Conservation (phyloP, 2,329 filamentous ascomycete genomes). For the Erysiphe neolycopersici region DNA sequence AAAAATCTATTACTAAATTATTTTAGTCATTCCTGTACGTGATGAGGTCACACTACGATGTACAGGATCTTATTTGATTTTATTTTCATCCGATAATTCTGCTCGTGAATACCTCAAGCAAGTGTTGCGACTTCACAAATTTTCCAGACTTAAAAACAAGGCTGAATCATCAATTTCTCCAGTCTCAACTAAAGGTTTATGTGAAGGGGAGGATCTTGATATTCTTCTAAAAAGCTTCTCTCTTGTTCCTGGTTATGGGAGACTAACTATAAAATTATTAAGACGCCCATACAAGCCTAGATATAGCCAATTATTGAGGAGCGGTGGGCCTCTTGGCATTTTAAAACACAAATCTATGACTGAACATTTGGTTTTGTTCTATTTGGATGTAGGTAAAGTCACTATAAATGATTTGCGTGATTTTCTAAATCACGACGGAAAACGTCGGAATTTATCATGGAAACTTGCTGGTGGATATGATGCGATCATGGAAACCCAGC, state of each 20-base stretch:
- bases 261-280: conserved; percentile 14
- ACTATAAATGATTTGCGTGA: conserved; percentile 4
- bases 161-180: conserved; percentile 13
- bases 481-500: conserved; percentile 3
- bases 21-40: conserved; percentile 28
- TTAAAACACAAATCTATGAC: conserved; percentile 3
- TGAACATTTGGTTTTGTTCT: conserved; percentile 11
- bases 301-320: conserved; percentile 13
- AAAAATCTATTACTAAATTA: neutral
- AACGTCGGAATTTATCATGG: conserved; percentile 12
- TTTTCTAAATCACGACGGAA: conserved; percentile 10
- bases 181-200: conserved; percentile 17
- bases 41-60: conserved; percentile 35
- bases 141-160: conserved; percentile 19
- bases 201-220: conserved; percentile 21
- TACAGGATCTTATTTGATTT: conserved; percentile 37
- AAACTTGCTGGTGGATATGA: conserved; percentile 6
- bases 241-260: conserved; percentile 18
- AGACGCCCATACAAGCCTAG: conserved; percentile 13
- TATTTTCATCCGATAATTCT: conserved; percentile 33
- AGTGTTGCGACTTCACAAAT: conserved; percentile 22
- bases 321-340: conserved; percentile 11
- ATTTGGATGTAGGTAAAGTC: conserved; percentile 6
- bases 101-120: conserved; percentile 34
- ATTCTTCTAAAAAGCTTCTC: conserved; percentile 22